phyloP scores from a whole-genome alignment of 2,329 filamentous ascomycete genomes.

The Parascedosporium putredinis region DNA sequence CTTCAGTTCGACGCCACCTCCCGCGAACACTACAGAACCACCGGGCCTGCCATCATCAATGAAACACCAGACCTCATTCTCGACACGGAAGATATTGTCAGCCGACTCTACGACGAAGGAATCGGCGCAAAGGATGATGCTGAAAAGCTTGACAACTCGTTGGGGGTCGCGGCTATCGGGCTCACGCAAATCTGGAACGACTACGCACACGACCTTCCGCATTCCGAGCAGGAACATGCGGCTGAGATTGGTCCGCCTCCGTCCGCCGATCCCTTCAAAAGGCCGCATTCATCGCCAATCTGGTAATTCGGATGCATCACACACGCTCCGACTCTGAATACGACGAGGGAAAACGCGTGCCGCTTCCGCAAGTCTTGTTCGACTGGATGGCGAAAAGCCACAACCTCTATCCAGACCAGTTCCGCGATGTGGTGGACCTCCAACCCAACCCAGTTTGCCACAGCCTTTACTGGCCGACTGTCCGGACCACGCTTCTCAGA shows the following conservation, averaged over 20 bases:
- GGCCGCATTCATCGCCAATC: constrained; percentile 65
- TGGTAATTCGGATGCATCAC: constrained; percentile 73
- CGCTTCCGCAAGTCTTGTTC: constrained; percentile 68
- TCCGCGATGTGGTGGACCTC: constrained; percentile 51
- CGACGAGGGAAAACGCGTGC: constrained; percentile 30
- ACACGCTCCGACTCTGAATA: constrained; percentile 32
- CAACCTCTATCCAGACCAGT: constrained; percentile 57
- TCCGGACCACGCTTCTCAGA: constrained; percentile 65
- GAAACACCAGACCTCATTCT: constrained; percentile 66
- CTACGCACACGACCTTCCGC: constrained; percentile 37
- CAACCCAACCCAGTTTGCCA: constrained; percentile 68
- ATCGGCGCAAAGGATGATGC: constrained; percentile 45
- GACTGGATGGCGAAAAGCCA: constrained; percentile 74
- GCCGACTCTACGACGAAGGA: constrained; percentile 52
- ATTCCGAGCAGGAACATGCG: constrained; percentile 40
- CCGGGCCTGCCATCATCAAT: constrained; percentile 47
- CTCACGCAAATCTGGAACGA: constrained; percentile 47
- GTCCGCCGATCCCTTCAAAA: constrained; percentile 57
- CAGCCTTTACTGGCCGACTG: constrained; percentile 71
- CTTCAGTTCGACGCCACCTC: constrained; percentile 62
- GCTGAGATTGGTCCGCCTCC: constrained; percentile 56
- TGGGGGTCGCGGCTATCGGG: constrained; percentile 41
- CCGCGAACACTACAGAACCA: constrained; percentile 53
- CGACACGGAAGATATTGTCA: constrained; percentile 62
- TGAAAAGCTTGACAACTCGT: constrained; percentile 43